Base-by-base conservation (phyloP, 2,329 filamentous ascomycete species). In the Exophiala viscosa region DNA sequence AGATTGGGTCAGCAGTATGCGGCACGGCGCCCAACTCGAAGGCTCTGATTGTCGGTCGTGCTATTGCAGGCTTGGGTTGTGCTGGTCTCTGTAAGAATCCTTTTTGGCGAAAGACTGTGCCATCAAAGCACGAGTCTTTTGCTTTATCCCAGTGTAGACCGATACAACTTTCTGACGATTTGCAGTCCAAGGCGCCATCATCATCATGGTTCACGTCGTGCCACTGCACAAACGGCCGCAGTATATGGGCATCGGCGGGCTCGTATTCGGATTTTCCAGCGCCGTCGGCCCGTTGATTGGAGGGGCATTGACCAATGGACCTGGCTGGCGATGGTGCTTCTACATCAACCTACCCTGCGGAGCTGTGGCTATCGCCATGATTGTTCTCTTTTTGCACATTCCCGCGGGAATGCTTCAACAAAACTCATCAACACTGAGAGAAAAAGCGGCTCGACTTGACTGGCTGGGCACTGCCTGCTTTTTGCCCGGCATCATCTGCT, bases 221-320 rank as follows among this genome's bases (percentile, higher is more conserved):
- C 80, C 81, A 3, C 71, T 83, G 8, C 66, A 73, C 6, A 77
- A 80, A 61, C 71, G 80, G 31, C 80, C 76, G 8, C 23, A 28
- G 8, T 5, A 5, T 7, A 28, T 28, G 23, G 23, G 23, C 5
- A 5, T 82, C 34, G 60, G 74, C 6, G 72, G 73, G 5, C 66
- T 65, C 1, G 70, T 70, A 59, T 75, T 70, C 53, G 73, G 70
- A 1, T 68, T 75, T 58, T 66, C 70, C 2, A 70, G 68, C 47
- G 66, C 73, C 6, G 69, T 65, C 15, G 70, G 70, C 31, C 70
- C 70, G 39, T 36, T 62, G 9, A 46, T 65, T 2, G 63, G 62
- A 13, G 72, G 72, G 50, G 72, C 69, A 3, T 73, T 75, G 53
- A 74, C 72, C 5, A 68, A 70, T 44, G 60, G 66, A 10, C 52